These are phyloP conservation scores for Evernia prunastri DNA, from an alignment of 495 filamentous ascomycete genomes.

Conservation along the genomic window DNA sequence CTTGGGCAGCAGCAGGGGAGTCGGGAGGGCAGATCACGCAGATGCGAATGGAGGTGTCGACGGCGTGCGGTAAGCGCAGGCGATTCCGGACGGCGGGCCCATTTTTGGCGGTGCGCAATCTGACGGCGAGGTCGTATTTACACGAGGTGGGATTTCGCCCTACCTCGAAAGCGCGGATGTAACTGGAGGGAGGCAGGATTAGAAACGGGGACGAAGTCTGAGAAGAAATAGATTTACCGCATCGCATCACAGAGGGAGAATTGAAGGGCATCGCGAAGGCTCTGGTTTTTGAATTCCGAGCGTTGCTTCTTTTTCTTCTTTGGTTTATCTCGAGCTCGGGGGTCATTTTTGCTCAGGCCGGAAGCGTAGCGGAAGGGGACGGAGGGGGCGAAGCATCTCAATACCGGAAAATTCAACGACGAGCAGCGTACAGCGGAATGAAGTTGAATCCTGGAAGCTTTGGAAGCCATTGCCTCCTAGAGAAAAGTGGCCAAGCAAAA, in stretches of 20 bases:
- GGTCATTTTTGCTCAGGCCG: conserved; percentile 26
- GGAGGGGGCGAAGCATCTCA: conserved; percentile 8
- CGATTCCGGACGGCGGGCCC: conserved; percentile 80
- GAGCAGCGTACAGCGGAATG: neutral
- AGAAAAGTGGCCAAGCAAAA: neutral
- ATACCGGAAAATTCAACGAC: neutral
- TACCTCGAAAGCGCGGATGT: conserved; percentile 86
- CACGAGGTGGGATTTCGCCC: conserved; percentile 60
- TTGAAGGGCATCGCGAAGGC: conserved; percentile 56
- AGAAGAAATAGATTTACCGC: conserved; percentile 52
- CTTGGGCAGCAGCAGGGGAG: conserved; percentile 60
- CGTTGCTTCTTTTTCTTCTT: conserved; percentile 62
- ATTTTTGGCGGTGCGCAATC: conserved; percentile 70
- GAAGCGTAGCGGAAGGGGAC: conserved; percentile 27
- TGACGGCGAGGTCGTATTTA: conserved; percentile 86
- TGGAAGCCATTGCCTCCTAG: neutral
- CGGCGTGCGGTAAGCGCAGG: conserved; percentile 79
- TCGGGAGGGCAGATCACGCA: conserved; percentile 81
- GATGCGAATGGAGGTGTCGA: conserved; percentile 77
- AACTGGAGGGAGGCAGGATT: conserved; percentile 44
- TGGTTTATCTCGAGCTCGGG: conserved; percentile 44
- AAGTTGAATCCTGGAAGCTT: neutral
- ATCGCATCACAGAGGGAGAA: conserved; percentile 88
- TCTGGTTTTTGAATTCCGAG: conserved; percentile 54
- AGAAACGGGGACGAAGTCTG: conserved; percentile 1